Conservation (phyloP, 225 moss, liverwort and hornwort genomes). For the Physcomitrellopsis africana region DNA sequence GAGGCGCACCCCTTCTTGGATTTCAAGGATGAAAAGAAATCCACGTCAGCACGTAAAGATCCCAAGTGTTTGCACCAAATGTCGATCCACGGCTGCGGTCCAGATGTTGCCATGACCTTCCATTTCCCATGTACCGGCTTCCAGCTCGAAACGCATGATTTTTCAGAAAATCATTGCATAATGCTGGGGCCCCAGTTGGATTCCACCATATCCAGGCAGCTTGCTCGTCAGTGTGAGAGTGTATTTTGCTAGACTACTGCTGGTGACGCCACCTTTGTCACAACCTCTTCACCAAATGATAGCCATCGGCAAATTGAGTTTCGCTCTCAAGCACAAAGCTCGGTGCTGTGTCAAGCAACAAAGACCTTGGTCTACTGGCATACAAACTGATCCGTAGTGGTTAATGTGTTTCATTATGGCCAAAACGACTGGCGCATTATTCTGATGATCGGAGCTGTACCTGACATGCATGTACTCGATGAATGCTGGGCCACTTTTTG, state of each 20-base stretch:
- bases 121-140: background rate
- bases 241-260: too few relatives aligned
- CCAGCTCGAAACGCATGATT: too few relatives aligned
- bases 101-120: background rate
- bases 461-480: constrained; percentile 40
- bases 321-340: constrained; percentile 3
- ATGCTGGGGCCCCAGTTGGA: too few relatives aligned
- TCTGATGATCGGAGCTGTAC: constrained; percentile 38
- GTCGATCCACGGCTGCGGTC: constrained; percentile 4
- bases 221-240: too few relatives aligned
- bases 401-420: constrained; percentile 22
- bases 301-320: background rate
- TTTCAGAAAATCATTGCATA: too few relatives aligned
- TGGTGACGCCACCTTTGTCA: too few relatives aligned
- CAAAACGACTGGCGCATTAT: constrained; percentile 26
- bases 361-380: constrained; percentile 12
- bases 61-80: background rate
- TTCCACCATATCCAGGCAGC: too few relatives aligned
- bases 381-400: constrained; percentile 7
- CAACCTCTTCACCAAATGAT: too few relatives aligned
- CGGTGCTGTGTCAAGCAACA: background rate
- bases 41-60: constrained; percentile 20
- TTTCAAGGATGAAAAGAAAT: constrained; percentile 24
- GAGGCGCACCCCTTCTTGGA: constrained; percentile 14
- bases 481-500: constrained; percentile 33